phyloP scores from a whole-genome alignment of 495 filamentous ascomycete genomes.

The Trichocladium antarcticum region DNA sequence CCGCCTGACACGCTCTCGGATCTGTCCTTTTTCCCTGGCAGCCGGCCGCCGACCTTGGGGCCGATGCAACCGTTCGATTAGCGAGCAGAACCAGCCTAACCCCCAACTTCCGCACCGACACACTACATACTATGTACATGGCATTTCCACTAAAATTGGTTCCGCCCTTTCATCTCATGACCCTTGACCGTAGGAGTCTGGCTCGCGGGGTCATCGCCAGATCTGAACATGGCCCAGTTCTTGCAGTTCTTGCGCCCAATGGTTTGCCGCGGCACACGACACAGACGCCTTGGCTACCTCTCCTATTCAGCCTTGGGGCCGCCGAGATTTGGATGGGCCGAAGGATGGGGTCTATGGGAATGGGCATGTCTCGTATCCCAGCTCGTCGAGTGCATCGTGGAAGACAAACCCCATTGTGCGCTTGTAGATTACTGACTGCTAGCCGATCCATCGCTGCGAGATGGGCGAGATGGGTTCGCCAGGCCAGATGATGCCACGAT shows the following conservation, averaged over 20 bases:
- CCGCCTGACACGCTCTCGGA: slow-evolving; percentile 14
- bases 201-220: slow-evolving; percentile 10
- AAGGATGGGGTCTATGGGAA: too few relatives aligned
- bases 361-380: too few relatives aligned
- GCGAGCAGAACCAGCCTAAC: slow-evolving; percentile 15
- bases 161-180: slow-evolving; percentile 19
- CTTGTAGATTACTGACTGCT: too few relatives aligned
- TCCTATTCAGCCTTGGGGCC: neutral
- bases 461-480: too few relatives aligned
- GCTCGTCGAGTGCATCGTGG: too few relatives aligned
- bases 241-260: too few relatives aligned
- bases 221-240: slow-evolving; percentile 14
- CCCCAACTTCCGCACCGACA: neutral
- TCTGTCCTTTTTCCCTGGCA: slow-evolving; percentile 13
- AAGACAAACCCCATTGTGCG: too few relatives aligned
- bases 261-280: slow-evolving; percentile 2
- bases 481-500: neutral
- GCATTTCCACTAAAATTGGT: slow-evolving; percentile 11
- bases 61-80: slow-evolving; percentile 30
- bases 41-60: neutral
- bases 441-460: too few relatives aligned
- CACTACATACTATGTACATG: too few relatives aligned
- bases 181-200: slow-evolving; percentile 5
- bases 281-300: too few relatives aligned
- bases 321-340: neutral